phyloP scores from a whole-genome alignment of 2,329 filamentous ascomycete species.

The Stachybotrys echinatus region DNA sequence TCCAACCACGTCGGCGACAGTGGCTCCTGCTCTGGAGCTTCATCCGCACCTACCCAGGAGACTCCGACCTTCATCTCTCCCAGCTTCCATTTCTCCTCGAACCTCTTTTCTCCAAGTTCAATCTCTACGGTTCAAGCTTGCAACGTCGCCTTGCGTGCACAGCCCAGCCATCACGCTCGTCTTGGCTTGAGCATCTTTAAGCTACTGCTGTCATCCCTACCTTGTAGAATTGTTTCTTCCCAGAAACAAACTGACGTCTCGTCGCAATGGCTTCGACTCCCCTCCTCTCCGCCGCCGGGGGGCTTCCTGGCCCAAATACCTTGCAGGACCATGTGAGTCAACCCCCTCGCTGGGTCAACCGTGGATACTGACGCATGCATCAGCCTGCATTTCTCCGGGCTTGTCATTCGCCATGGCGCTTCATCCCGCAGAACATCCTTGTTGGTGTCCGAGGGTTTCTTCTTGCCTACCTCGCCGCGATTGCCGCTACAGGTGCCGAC shows the following conservation, averaged over 20 bases:
- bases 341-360: background rate
- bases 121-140: too few species aligned
- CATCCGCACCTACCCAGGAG: too few species aligned
- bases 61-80: too few species aligned
- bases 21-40: too few species aligned
- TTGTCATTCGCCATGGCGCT: constrained; percentile 45
- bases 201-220: background rate
- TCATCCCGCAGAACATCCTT: constrained; percentile 39
- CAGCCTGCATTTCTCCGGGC: constrained; percentile 48
- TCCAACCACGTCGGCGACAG: too few species aligned
- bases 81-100: too few species aligned
- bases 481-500: constrained; percentile 35
- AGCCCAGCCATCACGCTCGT: too few species aligned
- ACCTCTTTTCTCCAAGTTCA: too few species aligned
- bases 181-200: background rate
- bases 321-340: constrained; percentile 29
- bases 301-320: constrained; percentile 24
- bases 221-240: background rate
- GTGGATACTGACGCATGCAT: constrained; percentile 7
- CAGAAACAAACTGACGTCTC: background rate
- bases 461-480: constrained; percentile 36
- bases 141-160: background rate
- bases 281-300: constrained; percentile 22
- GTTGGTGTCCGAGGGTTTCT: constrained; percentile 36
- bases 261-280: constrained; percentile 26